Evolutionary conservation across 2,329 filamentous ascomycete species (phyloP).

Genomic region (Penicillium hordei): DNA sequence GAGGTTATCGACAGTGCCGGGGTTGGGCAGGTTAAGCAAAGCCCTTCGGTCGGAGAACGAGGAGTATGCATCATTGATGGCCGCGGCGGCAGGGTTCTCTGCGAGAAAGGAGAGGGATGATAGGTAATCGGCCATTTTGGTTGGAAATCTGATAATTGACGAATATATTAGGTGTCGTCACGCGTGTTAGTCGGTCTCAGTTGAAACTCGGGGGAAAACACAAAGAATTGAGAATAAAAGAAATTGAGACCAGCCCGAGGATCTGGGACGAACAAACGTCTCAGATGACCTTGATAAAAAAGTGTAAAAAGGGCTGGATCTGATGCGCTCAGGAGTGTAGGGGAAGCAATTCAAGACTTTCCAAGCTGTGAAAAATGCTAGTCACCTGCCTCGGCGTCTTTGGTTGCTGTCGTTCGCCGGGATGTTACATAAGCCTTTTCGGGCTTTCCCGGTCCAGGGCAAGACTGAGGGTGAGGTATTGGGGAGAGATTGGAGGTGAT

Average conservation of each 20-base stretch:
- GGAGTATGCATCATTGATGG: slow-evolving; percentile 73
- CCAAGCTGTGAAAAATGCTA: slow-evolving; percentile 35
- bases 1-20: slow-evolving; percentile 86
- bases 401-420: slow-evolving; percentile 29
- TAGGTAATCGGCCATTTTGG: slow-evolving; percentile 44
- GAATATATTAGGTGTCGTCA: slow-evolving; percentile 25
- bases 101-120: slow-evolving; percentile 64
- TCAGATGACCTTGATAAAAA: slow-evolving; percentile 16
- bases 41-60: slow-evolving; percentile 83
- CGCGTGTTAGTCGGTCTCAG: slow-evolving; percentile 25
- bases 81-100: slow-evolving; percentile 69
- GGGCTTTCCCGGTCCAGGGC: background rate
- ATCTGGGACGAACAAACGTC: slow-evolving; percentile 26
- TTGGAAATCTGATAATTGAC: slow-evolving; percentile 16
- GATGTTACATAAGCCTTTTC: slow-evolving; percentile 18
- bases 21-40: slow-evolving; percentile 85
- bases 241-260: slow-evolving; percentile 33
- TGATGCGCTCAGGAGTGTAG: slow-evolving; percentile 27
- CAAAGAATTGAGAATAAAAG: slow-evolving; percentile 22
- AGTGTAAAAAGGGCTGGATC: slow-evolving; percentile 19
- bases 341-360: slow-evolving; percentile 28
- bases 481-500: too few relatives aligned
- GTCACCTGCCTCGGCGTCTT: slow-evolving; percentile 33
- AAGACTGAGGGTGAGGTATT: too few relatives aligned
- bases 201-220: slow-evolving; percentile 25